Conservation (phyloP, 495 filamentous ascomycete genomes). For the Penicillium lividum region DNA sequence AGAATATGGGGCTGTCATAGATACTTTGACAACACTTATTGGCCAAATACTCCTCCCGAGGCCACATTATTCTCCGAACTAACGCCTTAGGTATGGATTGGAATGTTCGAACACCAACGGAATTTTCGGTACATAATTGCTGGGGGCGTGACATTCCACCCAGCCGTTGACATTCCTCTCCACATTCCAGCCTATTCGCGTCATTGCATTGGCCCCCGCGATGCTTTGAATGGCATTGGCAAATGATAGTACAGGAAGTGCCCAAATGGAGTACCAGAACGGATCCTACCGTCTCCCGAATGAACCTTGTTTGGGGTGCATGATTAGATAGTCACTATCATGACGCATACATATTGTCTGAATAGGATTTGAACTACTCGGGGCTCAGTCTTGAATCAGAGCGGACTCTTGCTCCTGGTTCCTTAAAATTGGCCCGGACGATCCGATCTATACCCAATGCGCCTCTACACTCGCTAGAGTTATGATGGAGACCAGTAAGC, state of each 20-base stretch:
- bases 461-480: conserved; percentile 2
- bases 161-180: conserved; percentile 30
- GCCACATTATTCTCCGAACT: conserved; percentile 9
- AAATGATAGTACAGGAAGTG: not conserved
- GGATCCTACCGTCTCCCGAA: conserved; percentile 25
- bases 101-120: conserved; percentile 28
- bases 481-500: conserved; percentile 9
- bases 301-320: conserved; percentile 16
- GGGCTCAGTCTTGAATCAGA: conserved; percentile 5
- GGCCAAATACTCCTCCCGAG: conserved; percentile 17
- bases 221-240: not conserved
- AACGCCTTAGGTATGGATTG: conserved; percentile 4
- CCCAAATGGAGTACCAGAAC: conserved; percentile 1
- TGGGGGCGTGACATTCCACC: conserved; percentile 40
- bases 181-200: conserved; percentile 29
- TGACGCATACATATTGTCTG: conserved; percentile 39
- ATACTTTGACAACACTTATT: conserved; percentile 10
- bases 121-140: conserved; percentile 35
- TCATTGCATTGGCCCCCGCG: conserved; percentile 14
- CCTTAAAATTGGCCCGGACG: conserved; percentile 21
- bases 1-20: conserved; percentile 18
- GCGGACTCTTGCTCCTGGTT: conserved; percentile 14
- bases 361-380: not conserved
- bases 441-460: conserved; percentile 21
- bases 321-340: conserved; percentile 27